These are phyloP conservation scores for Tilletia setariae DNA, from an alignment of 1,284 basidiomycete genomes.

Conservation along the genomic window DNA sequence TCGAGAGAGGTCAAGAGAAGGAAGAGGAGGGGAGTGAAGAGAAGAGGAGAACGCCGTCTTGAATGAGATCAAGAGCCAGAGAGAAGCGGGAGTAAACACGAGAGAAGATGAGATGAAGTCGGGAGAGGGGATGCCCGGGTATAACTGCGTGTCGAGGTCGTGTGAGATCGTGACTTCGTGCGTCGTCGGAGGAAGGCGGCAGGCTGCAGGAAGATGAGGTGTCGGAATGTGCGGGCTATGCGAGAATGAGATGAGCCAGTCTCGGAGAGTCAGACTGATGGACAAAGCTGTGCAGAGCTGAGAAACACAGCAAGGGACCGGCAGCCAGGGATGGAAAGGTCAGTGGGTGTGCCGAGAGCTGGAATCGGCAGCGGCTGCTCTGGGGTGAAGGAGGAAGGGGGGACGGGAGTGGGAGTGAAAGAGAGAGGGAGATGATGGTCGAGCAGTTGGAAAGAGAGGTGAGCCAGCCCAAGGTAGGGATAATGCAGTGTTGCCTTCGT, in stretches of 20 bases:
- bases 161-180: background rate
- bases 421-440: background rate
- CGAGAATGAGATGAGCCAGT: slow-evolving; percentile 9
- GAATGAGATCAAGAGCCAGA: no score
- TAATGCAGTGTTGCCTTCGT: no score
- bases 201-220: background rate
- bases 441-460: background rate
- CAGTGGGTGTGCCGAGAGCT: background rate
- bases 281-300: no score
- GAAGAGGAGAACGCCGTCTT: no score
- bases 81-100: no score
- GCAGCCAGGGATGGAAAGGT: background rate
- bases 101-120: no score
- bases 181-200: background rate
- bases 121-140: background rate
- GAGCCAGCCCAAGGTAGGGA: background rate
- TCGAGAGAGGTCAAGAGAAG: no score
- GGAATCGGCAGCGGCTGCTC: background rate
- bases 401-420: background rate
- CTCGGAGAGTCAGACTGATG: no score
- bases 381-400: background rate
- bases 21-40: no score
- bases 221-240: background rate
- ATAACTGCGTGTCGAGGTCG: background rate
- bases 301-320: background rate